A percentile compares a stretch with the other conserved stretches of the same genome.
Evolutionary conservation across 1,139 yeast species (phyloP).

Genomic region (Lodderomyces elongisporus): DNA sequence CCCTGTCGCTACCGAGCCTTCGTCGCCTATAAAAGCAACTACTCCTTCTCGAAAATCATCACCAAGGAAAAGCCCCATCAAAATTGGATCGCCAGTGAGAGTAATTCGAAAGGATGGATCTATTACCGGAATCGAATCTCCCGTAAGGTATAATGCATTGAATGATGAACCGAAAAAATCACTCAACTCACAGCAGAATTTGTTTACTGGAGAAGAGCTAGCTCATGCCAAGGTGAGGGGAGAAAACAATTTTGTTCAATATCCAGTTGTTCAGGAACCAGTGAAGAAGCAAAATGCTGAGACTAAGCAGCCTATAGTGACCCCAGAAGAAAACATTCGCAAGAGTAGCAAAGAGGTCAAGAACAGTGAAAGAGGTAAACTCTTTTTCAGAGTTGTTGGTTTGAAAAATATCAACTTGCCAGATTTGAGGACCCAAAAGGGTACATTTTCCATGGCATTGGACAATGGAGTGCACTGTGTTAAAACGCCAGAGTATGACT

Average conservation of each 20-base stretch:
- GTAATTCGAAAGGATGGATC: slow-evolving; percentile 28
- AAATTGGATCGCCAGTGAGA: slow-evolving; percentile 38
- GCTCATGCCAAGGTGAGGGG: slow-evolving; percentile 23
- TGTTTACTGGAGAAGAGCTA: slow-evolving; percentile 19
- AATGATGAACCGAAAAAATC: not conserved
- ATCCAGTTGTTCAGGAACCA: slow-evolving; percentile 2
- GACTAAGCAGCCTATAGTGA: not conserved
- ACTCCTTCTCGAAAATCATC: slow-evolving; percentile 2
- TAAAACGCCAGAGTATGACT: slow-evolving; percentile 59
- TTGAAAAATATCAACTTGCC: slow-evolving; percentile 57
- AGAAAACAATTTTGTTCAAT: slow-evolving; percentile 12
- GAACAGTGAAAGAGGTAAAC: slow-evolving; percentile 59
- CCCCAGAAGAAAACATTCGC: slow-evolving; percentile 5
- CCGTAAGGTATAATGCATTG: not conserved
- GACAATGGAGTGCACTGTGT: slow-evolving; percentile 91
- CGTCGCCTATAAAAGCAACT: slow-evolving; percentile 2
- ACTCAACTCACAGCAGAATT: not conserved
- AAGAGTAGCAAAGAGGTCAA: slow-evolving; percentile 6
- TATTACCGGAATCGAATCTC: slow-evolving; percentile 21
- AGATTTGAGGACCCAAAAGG: slow-evolving; percentile 49
- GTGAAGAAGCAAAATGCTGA: slow-evolving; percentile 12
- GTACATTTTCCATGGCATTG: slow-evolving; percentile 63
- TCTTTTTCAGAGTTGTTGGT: slow-evolving; percentile 64
- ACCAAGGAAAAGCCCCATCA: slow-evolving; percentile 27
- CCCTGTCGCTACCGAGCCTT: not conserved